Evolutionary conservation across 2,329 filamentous ascomycete species (phyloP), one percentile per base, ranked within the genome.

Genomic region (Cytospora chrysosperma): DNA sequence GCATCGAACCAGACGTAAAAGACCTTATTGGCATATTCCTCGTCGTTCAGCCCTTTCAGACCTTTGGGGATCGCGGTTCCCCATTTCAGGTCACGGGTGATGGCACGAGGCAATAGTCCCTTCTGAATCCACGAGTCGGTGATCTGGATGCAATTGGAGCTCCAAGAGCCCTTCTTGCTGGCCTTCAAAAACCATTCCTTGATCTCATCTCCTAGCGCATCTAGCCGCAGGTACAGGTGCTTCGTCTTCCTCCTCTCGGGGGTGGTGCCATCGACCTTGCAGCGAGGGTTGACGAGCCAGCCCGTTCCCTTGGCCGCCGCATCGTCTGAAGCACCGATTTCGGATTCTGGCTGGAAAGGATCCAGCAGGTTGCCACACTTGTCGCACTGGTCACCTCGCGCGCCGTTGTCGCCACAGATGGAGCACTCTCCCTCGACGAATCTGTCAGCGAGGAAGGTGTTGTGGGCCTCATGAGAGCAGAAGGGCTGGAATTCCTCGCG

Each of bases 1-100:
- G 92, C 89, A 91, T 73, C 70, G 54, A 72, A 72, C 76, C 76
- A 81, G 65, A 97, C 93, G 72, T 97, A 97, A 68, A 97, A 87
- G 66, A 97, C 94, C 80, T 87, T 87, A 68, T 80, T 78, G 52
- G 79, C 78, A 68, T 85, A 87, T 28, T 81, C 82, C 61, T 82
- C 80, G 4, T 83, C 77, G 4, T 80, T 82, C 52, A 88, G 65
- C 19, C 80, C 81, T 15, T 80, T 75, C 30, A 82, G 69, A 55
- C 75, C 73, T n/a, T 73, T 75, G 37, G 81, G 83, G 54, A 86
- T 82, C 4, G 82, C 82, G 19, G 85, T 83, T 72, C 94, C 94
- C 94, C 94, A 97, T 75, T 91, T 93, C 65, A 97, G 81, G 79
- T 98, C 94, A 75, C 94, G 83, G 15, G 94, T 97, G 74, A 98